These are phyloP conservation scores for Corinectria fuckeliana DNA, from an alignment of 2,329 filamentous ascomycete genomes.

Conservation along the genomic window DNA sequence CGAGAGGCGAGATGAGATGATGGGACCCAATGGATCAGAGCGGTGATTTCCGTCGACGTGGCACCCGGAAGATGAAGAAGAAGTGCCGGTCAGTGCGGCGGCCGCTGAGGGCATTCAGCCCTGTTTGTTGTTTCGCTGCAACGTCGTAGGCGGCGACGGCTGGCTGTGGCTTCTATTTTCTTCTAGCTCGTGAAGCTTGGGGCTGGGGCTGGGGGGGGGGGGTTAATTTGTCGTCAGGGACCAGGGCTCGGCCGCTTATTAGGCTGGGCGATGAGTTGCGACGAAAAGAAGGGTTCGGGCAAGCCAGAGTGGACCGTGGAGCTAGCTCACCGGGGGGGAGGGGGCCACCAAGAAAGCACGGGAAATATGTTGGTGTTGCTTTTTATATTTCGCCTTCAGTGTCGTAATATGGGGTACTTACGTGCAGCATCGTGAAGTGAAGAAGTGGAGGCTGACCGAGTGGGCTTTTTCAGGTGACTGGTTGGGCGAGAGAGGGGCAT, in stretches of 20 bases:
- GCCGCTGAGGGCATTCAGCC: neutral
- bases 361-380: neutral
- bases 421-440: neutral
- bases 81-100: slow-evolving; percentile 5
- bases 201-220: neutral
- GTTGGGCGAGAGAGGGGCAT: neutral
- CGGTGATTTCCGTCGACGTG: neutral
- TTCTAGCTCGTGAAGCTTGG: slow-evolving; percentile 10
- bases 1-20: neutral
- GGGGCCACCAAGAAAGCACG: neutral
- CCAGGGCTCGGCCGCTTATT: neutral
- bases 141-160: neutral
- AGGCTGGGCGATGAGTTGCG: slow-evolving; percentile 4
- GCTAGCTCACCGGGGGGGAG: neutral
- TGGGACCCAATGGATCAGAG: neutral
- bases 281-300: neutral
- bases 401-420: slow-evolving; percentile 3
- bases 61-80: neutral
- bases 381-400: slow-evolving; percentile 5
- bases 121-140: neutral
- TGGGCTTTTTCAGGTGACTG: neutral
- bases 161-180: slow-evolving; percentile 2
- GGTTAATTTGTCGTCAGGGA: neutral
- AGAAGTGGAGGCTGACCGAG: neutral
- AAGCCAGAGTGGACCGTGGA: slow-evolving; percentile 6